Conservation (phyloP, 2,329 filamentous ascomycete species). For the Penicillium sp. region DNA sequence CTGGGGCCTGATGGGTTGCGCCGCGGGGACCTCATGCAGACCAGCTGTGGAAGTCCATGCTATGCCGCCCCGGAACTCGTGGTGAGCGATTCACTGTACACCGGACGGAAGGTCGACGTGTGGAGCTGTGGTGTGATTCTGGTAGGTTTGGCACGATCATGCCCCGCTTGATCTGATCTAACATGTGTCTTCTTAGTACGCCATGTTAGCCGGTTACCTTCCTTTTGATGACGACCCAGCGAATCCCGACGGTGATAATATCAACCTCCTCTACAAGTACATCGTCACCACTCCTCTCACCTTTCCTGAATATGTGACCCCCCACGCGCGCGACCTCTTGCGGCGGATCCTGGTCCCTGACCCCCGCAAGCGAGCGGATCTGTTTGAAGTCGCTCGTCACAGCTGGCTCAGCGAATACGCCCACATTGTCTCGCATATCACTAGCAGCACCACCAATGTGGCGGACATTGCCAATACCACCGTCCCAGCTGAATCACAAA, state of each 20-base stretch:
- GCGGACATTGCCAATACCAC: slow-evolving; percentile 81
- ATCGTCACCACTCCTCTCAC: slow-evolving; percentile 96
- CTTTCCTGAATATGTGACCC: slow-evolving; percentile 98
- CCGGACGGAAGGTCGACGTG: slow-evolving; percentile 94
- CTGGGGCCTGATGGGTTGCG: slow-evolving; percentile 71
- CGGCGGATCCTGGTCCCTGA: slow-evolving; percentile 93
- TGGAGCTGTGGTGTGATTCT: slow-evolving; percentile 99
- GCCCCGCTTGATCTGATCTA: not conserved
- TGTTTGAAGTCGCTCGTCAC: slow-evolving; percentile 96
- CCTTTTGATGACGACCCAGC: slow-evolving; percentile 98
- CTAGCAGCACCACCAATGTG: slow-evolving; percentile 86
- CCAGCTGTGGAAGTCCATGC: slow-evolving; percentile 95
- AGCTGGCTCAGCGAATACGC: slow-evolving; percentile 98
- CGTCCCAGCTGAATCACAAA: slow-evolving; percentile 55
- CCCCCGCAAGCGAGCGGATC: slow-evolving; percentile 86
- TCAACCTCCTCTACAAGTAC: slow-evolving; percentile 98
- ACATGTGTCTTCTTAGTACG: slow-evolving; percentile 65
- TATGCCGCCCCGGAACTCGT: slow-evolving; percentile 97
- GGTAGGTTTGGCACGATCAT: slow-evolving; percentile 58
- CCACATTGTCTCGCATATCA: slow-evolving; percentile 96
- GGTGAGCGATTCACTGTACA: slow-evolving; percentile 95
- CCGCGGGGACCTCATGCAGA: slow-evolving; percentile 96
- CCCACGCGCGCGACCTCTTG: slow-evolving; percentile 88
- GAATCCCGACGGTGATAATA: slow-evolving; percentile 98
- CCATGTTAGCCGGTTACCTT: slow-evolving; percentile 95